Base-by-base conservation (phyloP, 1,284 basidiomycete species). In the Athelia sp. region DNA sequence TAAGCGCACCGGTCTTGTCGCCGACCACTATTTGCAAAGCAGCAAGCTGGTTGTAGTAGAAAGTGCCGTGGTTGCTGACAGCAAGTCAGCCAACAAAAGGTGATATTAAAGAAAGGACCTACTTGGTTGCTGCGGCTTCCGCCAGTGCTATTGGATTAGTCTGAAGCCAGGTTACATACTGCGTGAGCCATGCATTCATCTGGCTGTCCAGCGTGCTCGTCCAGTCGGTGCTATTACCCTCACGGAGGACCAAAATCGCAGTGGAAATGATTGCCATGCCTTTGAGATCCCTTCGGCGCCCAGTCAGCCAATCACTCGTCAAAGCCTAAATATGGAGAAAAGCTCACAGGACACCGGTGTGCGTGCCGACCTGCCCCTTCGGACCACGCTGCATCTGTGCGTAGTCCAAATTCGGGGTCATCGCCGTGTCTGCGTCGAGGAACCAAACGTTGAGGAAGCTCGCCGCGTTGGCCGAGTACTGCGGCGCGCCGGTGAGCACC, bases 381-480 rank as follows among this genome's bases (percentile, higher is more conserved):
- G 82, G 83, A 0, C 86, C 86, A 4, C 86, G 75, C 24, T 78
- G 62, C 61, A 84, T 72, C 59, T 89, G 85, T 0, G 75, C 82
- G 57, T 77, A 88, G 56, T 82, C 74, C 50, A 88, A 67, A 59
- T 85, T 81, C 2, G 86, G 85, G 55, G 84, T 82, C 81, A 88
- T 85, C 19, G 61, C 68, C 1, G 82, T 85, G 6, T 63, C 65
- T 0, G 69, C 51, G 53, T 84, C 71, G 15, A 87, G 64, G 70
- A 87, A 89, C 72, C 79, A 85, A 1, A 70, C 65, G 36, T 76
- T 66, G 53, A 87, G 67, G 60, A 74, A 78, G 14, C 59, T 61
- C 2, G 69, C 79, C 1, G 62, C 69, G 40, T 63, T 69, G 43
- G 67, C 53, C 14, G 69, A 66, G 53, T 68, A 66, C 10, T 54